Evolutionary conservation across 2,329 filamentous ascomycete species (phyloP).

Genomic region (Chaetomium globosum): DNA sequence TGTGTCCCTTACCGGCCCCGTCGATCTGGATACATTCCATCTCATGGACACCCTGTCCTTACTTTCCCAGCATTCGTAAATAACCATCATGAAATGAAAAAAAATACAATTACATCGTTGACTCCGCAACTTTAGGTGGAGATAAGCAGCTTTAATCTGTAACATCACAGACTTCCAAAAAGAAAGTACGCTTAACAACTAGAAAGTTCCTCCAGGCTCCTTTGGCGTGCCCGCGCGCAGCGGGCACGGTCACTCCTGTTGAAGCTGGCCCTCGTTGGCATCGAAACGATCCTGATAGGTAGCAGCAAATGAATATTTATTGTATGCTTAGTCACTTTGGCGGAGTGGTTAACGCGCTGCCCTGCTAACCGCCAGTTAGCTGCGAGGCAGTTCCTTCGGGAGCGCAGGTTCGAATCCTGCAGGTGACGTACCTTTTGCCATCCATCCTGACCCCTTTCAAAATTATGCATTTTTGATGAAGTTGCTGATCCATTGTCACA

Average conservation of each 20-base stretch:
- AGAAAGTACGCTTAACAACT: too few species aligned
- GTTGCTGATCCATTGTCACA: background rate
- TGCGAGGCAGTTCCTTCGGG: constrained; percentile 29
- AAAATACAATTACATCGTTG: too few species aligned
- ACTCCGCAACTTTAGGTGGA: too few species aligned
- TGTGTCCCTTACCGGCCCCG: too few species aligned
- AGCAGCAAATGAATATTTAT: background rate
- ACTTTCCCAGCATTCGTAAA: too few species aligned
- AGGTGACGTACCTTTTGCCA: constrained; percentile 26
- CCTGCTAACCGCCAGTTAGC: constrained; percentile 26
- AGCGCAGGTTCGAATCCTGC: constrained; percentile 32
- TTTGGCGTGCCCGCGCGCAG: too few species aligned
- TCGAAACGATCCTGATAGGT: background rate
- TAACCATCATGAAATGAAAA: too few species aligned
- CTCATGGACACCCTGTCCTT: too few species aligned
- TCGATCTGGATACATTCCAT: too few species aligned
- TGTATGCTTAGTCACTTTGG: constrained; percentile 23
- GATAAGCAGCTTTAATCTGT: too few species aligned
- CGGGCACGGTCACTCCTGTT: background rate
- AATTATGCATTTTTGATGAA: background rate
- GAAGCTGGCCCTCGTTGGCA: background rate
- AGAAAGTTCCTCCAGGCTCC: too few species aligned
- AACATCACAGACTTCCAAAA: too few species aligned
- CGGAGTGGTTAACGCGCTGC: constrained; percentile 32
- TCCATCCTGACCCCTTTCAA: background rate